phyloP scores from a whole-genome alignment of 2,329 filamentous ascomycete species.

The Cordyceps militaris region DNA sequence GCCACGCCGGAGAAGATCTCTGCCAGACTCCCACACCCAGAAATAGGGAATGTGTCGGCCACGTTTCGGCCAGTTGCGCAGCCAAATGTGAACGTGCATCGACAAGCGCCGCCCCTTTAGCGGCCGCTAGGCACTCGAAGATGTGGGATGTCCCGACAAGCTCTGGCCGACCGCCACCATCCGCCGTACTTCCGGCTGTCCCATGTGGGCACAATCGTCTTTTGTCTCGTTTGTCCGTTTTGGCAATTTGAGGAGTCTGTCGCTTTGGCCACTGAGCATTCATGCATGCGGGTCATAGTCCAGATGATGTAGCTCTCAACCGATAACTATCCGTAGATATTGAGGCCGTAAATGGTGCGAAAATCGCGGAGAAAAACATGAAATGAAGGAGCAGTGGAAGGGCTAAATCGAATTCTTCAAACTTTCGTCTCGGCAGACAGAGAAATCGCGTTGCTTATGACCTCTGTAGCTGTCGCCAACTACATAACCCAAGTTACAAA shows the following conservation, averaged over 20 bases:
- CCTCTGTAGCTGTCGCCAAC: too few species aligned
- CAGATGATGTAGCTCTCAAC: not conserved
- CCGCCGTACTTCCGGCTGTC: not conserved
- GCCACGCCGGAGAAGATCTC: not conserved
- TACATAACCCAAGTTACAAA: too few species aligned
- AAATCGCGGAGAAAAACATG: too few species aligned
- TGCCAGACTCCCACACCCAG: not conserved
- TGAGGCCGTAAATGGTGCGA: not conserved
- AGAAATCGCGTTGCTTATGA: too few species aligned
- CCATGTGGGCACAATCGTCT: not conserved
- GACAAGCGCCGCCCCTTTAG: not conserved
- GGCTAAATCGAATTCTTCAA: too few species aligned
- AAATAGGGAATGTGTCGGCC: slow-evolving; percentile 3
- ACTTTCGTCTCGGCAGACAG: too few species aligned
- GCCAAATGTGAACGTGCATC: not conserved
- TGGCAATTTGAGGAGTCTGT: not conserved
- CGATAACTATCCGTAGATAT: not conserved
- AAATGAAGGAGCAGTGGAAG: too few species aligned
- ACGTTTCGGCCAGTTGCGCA: slow-evolving; percentile 11
- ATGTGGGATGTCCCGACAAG: not conserved
- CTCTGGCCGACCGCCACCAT: not conserved
- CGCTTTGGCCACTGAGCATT: not conserved
- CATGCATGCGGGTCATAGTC: not conserved
- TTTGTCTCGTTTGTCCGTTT: not conserved
- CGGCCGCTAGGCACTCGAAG: not conserved